Conservation (phyloP, 305 asterid genomes). For the Fraxinus ornus region DNA sequence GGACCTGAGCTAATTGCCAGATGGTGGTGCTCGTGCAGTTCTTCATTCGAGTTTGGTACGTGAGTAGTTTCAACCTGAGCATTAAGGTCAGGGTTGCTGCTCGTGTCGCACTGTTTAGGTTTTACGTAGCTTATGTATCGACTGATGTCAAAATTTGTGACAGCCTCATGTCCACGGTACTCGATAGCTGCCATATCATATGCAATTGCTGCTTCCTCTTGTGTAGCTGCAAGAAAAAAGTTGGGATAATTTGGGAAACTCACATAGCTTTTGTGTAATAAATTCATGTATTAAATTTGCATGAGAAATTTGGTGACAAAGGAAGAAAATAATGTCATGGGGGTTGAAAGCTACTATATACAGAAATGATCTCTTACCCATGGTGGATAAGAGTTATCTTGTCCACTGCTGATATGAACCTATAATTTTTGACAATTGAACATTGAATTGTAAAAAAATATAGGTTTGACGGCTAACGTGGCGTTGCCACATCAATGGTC, state of each 20-base stretch:
- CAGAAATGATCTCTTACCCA: too few species aligned
- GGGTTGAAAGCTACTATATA: conserved; percentile 20
- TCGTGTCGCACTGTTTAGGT: conserved; percentile 25
- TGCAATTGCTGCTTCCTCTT: conserved; percentile 94
- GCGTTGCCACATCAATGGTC: too few species aligned
- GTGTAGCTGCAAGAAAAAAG: conserved; percentile 54
- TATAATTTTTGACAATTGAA: too few species aligned
- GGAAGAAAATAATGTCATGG: conserved; percentile 22
- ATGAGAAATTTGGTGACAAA: conserved; percentile 50
- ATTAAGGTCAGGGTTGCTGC: conserved; percentile 9
- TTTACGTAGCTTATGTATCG: conserved; percentile 58
- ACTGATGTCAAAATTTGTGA: conserved; percentile 84
- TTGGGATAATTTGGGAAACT: conserved; percentile 29
- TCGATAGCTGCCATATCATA: conserved; percentile 94
- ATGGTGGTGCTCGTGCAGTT: conserved; percentile 22
- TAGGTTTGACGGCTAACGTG: too few species aligned
- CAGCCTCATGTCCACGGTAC: conserved; percentile 84
- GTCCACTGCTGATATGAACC: too few species aligned
- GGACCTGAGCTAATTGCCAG: conserved; percentile 33
- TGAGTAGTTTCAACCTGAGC: conserved; percentile 13
- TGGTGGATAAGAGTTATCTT: too few species aligned
- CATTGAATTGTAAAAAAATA: too few species aligned
- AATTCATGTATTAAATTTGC: conserved; percentile 44
- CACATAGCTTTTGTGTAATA: background rate
- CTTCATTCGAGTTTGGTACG: conserved; percentile 27